Base-by-base conservation (phyloP, 2,329 filamentous ascomycete genomes). In the Mycosphaerella sp. region DNA sequence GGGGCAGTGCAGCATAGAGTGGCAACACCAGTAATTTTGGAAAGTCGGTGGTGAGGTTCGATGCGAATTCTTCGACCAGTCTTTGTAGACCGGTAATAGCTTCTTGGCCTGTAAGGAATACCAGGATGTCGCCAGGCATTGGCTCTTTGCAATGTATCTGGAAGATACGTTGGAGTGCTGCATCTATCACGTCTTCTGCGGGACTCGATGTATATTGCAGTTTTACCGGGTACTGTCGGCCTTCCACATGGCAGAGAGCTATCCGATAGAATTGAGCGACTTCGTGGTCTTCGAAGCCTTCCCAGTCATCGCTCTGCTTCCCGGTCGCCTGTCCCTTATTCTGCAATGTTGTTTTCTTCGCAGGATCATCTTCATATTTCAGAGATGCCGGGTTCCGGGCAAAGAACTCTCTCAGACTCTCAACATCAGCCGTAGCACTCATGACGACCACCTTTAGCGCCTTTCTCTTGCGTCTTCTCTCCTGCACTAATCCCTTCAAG, bases 371-470 rank as follows among this genome's bases (percentile, higher is more conserved):
- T 12, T 27, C 18, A 16, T 37, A 9, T 10, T 16, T 10, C 18
- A 9, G 32, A 28, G 18, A 37, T 9, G 14, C 18, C n/a, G n/a
- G 4, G 34, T 32, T 6, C 12, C 41, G 52, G 54, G 71, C 70
- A 58, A 97, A 96, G 67, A 95, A 97, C 0, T 74, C 73, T 39
- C 81, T 77, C 28, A 97, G 81, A 50, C 79, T 81, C 54, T 91
- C 84, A 52, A 95, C 83, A 67, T 97, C 88, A 34, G 89, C 88
- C 6, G 93, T 98, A 44, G 93, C 93, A 76, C 90, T 96, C 93
- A 98, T 98, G 65, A 97, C 81, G 30, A 95, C 80, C 3, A 97
- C 82, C 68, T 95, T 97, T 50, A 98, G 73, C 1, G 86, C 84
- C 34, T 80, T 78, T 49, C 82, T 75, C 2, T 78, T 75, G 28